A percentile compares a stretch with the other conserved stretches of the same genome.
These are phyloP conservation scores for Clitoria ternatea DNA, from an alignment of 306 rosid genomes.

Conservation along the genomic window DNA sequence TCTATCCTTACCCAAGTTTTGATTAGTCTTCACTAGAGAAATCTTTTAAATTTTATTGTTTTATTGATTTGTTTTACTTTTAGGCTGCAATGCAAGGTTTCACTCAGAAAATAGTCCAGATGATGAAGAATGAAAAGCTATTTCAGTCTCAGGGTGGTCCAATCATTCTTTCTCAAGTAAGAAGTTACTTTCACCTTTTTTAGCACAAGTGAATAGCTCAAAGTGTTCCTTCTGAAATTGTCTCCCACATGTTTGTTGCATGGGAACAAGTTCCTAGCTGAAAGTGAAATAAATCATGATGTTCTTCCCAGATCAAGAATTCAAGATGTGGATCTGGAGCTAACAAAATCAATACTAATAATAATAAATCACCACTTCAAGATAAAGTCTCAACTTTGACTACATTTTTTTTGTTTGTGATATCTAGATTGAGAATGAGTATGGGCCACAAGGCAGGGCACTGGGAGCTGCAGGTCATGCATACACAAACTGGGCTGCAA, in stretches of 20 bases:
- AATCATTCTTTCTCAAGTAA: constrained; percentile 90
- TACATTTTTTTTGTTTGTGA: neutral
- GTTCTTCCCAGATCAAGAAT: neutral
- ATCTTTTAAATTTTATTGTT: neutral
- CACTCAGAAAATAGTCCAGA: constrained; percentile 80
- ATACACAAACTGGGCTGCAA: constrained; percentile 86
- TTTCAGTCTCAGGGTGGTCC: constrained; percentile 98
- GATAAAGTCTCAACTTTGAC: neutral
- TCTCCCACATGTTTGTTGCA: constrained; percentile 9
- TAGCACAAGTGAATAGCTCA: neutral
- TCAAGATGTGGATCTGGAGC: constrained; percentile 8
- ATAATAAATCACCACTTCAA: neutral
- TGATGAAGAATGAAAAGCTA: constrained; percentile 85
- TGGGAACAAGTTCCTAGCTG: neutral
- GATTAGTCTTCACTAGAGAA: neutral
- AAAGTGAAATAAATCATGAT: neutral
- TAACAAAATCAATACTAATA: neutral
- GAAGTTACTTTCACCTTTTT: constrained; percentile 4
- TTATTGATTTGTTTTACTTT: neutral
- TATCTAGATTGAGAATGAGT: constrained; percentile 88
- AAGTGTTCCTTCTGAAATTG: constrained; percentile 12
- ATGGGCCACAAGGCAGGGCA: constrained; percentile 50
- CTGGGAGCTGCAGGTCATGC: constrained; percentile 64
- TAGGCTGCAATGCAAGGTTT: constrained; percentile 94
- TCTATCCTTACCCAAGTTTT: neutral